phyloP scores from a whole-genome alignment of 352 stramenopile genomes.

The Phytopythium aichiense region DNA sequence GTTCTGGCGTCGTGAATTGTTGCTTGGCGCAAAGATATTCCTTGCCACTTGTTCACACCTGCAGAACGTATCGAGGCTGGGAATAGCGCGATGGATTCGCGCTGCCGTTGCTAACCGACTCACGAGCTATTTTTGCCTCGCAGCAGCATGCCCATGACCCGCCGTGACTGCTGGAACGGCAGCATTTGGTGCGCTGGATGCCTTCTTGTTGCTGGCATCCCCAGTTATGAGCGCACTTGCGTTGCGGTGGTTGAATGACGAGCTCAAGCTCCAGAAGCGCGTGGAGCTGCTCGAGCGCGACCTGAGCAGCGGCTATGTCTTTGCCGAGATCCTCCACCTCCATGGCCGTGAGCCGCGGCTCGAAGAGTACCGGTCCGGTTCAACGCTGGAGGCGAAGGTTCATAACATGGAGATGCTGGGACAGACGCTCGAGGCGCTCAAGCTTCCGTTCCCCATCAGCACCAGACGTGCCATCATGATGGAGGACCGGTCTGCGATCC shows the following conservation, averaged over 20 bases:
- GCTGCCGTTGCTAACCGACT: background rate
- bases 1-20: background rate
- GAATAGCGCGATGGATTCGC: background rate
- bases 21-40: background rate
- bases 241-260: conserved; percentile 64
- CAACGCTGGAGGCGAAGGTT: conserved; percentile 33
- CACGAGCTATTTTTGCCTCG: background rate
- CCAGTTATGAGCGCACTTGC: conserved; percentile 52
- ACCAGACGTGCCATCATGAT: conserved; percentile 58
- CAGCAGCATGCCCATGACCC: background rate
- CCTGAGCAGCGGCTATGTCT: conserved; percentile 63
- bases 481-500: conserved; percentile 45
- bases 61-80: background rate
- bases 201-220: background rate
- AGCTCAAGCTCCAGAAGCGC: conserved; percentile 41
- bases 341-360: conserved; percentile 44
- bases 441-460: conserved; percentile 36
- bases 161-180: background rate
- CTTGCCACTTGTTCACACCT: background rate
- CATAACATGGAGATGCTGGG: conserved; percentile 60
- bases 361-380: conserved; percentile 38
- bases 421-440: conserved; percentile 27
- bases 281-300: conserved; percentile 56
- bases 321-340: conserved; percentile 54
- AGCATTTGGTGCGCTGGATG: background rate